Evolutionary conservation across 1,284 basidiomycete species (phyloP), one percentile per base, ranked within the genome.

Genomic region (Phylloboletellus chloephorus): DNA sequence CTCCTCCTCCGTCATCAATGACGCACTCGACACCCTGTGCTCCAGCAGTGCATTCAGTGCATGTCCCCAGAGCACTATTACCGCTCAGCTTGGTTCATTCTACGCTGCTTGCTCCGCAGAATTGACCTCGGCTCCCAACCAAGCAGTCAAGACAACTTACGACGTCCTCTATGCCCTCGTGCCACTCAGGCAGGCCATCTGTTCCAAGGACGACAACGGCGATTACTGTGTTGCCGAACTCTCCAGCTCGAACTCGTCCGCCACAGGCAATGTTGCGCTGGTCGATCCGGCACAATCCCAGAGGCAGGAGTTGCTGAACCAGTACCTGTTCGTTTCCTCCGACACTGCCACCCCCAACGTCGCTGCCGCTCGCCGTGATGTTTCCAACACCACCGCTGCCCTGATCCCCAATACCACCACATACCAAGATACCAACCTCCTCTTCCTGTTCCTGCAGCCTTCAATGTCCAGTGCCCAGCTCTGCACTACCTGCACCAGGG

Each of bases 401-500:
- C 51, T 75, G 31, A 54, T 68, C 13, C 86, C 88, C 48, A 87
- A 92, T 69, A 64, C 73, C 28, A 75, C 76, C 9, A 80, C 79
- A 12, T 90, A 78, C 71, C 56, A 65, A 45, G 41, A 56, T 25
- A 72, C 73, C 61, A 85, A 86, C 69, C 64, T 94, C 39, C 69
- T 79, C 29, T 94, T 90, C 84, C 68, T 95, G 52, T 81, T 86
- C 79, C 74, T 88, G 55, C 61, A 71, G 41, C 67, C 82, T 31
- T 51, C 57, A 50, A 68, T 78, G 60, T 26, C 71, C 35, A 64
- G 69, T 23, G 55, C 63, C 29, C 43, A 66, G 26, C 79, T 94
- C 41, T 96, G 92, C 79, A 82, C 75, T 2, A 56, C 81, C 4
- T 96, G 92, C 79, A 81, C 88, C 12, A 78, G 83, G 58, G 74